These are phyloP conservation scores for Ceratocystis ficicola DNA, from an alignment of 2,329 filamentous ascomycete genomes.

Conservation along the genomic window DNA sequence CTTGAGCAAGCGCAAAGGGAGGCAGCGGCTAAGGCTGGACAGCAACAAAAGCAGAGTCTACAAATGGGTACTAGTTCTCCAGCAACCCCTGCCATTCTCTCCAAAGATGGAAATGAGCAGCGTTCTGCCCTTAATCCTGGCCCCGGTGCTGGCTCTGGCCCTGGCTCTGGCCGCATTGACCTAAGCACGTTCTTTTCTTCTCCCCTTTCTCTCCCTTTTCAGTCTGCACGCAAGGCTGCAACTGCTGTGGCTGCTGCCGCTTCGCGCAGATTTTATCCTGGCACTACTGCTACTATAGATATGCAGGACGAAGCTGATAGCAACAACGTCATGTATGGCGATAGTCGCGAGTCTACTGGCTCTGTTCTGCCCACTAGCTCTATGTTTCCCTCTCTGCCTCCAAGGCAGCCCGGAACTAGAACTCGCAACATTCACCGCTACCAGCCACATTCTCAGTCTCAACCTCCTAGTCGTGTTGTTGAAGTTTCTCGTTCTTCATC, in stretches of 20 bases:
- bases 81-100: slow-evolving; percentile 9
- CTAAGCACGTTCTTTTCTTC: slow-evolving; percentile 48
- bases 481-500: slow-evolving; percentile 1
- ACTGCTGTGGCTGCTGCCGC: slow-evolving; percentile 19
- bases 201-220: slow-evolving; percentile 32
- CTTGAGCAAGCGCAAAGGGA: slow-evolving; percentile 11
- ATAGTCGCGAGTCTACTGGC: background rate
- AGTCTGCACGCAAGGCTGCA: slow-evolving; percentile 21
- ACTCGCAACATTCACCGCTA: background rate
- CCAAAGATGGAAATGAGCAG: slow-evolving; percentile 6
- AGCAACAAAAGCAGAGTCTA: background rate
- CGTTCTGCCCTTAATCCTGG: background rate
- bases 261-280: slow-evolving; percentile 14
- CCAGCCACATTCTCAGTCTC: background rate
- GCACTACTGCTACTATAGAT: slow-evolving; percentile 8
- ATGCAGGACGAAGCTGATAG: slow-evolving; percentile 10
- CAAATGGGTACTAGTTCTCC: background rate
- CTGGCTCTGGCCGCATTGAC: slow-evolving; percentile 31
- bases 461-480: background rate
- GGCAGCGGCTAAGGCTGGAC: background rate
- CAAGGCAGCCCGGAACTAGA: slow-evolving; percentile 23
- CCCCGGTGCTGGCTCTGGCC: background rate
- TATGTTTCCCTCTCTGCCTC: slow-evolving; percentile 32
- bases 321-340: slow-evolving; percentile 4
- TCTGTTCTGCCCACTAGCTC: slow-evolving; percentile 29